These are phyloP conservation scores for Flaveria linearis DNA, from an alignment of 129 eudicot species.

Conservation along the genomic window DNA sequence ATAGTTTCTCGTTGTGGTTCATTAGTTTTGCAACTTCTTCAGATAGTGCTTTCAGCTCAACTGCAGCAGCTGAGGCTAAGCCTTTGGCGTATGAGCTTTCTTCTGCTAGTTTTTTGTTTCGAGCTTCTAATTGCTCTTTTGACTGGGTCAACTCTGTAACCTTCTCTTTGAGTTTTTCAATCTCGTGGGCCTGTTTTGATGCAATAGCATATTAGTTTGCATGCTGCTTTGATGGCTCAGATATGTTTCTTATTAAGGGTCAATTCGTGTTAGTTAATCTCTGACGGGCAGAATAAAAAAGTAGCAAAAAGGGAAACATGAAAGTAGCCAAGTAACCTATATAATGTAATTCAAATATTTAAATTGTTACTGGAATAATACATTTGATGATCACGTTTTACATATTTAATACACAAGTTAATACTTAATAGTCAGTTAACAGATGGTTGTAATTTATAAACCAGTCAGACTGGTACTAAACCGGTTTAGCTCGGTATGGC, in stretches of 20 bases:
- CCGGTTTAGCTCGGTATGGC: too few relatives aligned
- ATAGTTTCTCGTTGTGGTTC: constrained; percentile 81
- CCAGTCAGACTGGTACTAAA: too few relatives aligned
- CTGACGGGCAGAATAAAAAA: neutral
- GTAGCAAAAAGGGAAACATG: too few relatives aligned
- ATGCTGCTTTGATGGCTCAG: constrained; percentile 9
- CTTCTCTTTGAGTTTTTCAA: constrained; percentile 65
- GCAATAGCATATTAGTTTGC: constrained; percentile 17
- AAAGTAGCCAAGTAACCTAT: too few relatives aligned
- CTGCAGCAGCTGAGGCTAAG: constrained; percentile 98
- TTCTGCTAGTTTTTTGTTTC: constrained; percentile 82
- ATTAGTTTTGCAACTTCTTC: constrained; percentile 96
- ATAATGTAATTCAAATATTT: too few relatives aligned
- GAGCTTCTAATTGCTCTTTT: constrained; percentile 66
- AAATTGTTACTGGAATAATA: too few relatives aligned
- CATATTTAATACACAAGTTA: neutral
- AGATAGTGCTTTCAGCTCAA: constrained; percentile 85
- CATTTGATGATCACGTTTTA: too few relatives aligned
- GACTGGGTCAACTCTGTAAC: constrained; percentile 53
- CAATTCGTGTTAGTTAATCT: neutral
- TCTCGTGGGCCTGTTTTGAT: constrained; percentile 50
- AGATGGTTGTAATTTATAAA: neutral
- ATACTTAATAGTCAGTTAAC: neutral
- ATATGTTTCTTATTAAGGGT: constrained; percentile 8
- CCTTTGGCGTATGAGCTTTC: constrained; percentile 98